Evolutionary conservation across 768 basidiomycete species (phyloP).

Genomic region (Lyophyllum decastes): DNA sequence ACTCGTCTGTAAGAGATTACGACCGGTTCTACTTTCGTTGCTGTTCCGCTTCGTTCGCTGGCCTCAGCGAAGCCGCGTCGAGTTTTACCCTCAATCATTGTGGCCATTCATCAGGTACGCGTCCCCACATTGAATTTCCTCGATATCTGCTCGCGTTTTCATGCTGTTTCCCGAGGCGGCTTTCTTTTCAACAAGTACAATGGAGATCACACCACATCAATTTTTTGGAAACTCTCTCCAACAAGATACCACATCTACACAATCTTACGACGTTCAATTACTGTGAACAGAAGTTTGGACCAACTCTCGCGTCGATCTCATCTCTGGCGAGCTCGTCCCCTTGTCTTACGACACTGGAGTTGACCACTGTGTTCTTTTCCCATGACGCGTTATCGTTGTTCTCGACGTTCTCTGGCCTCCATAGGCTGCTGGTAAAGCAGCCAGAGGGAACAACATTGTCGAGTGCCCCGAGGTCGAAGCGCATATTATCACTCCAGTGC

Average conservation of each 20-base stretch:
- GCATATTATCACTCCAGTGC: conserved; percentile 7
- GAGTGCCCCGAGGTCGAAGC: conserved; percentile 10
- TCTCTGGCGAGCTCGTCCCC: conserved; percentile 9
- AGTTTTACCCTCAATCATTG: conserved; percentile 10
- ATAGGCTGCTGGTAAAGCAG: conserved; percentile 8
- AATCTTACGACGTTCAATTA: conserved; percentile 13
- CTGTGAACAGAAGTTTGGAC: conserved; percentile 8
- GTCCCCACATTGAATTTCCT: no score
- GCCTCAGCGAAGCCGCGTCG: conserved; percentile 6
- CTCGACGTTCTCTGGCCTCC: conserved; percentile 10
- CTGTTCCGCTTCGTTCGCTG: conserved; percentile 12
- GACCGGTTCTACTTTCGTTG: conserved; percentile 3
- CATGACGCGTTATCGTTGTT: conserved; percentile 10
- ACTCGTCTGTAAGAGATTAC: conserved; percentile 11
- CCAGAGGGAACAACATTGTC: conserved; percentile 11
- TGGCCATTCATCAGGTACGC: conserved; percentile 18
- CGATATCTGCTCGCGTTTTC: background rate
- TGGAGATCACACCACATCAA: conserved; percentile 12
- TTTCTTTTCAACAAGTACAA: conserved; percentile 13
- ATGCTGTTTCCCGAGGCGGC: conserved; percentile 1
- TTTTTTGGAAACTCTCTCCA: conserved; percentile 2
- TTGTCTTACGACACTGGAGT: conserved; percentile 10
- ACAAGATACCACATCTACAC: conserved; percentile 6
- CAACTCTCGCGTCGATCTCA: conserved; percentile 6
- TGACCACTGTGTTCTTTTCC: conserved; percentile 13